Evolutionary conservation across 2,329 filamentous ascomycete genomes (phyloP), one percentile per base, ranked within the genome.

Genomic region (Cryphonectria parasitica): DNA sequence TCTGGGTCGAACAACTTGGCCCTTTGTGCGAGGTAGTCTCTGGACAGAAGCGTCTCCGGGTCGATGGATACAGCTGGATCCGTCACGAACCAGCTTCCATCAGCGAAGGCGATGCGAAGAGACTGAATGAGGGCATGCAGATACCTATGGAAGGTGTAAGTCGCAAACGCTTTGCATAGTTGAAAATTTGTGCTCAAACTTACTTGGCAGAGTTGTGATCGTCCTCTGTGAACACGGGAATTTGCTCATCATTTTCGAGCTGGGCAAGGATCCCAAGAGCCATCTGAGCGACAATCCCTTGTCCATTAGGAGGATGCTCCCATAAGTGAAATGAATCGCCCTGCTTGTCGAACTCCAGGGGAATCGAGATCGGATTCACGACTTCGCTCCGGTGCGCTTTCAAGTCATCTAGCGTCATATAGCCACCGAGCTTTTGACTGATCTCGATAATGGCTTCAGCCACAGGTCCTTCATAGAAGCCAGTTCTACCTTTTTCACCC

Each of bases 291-390:
- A 98, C 93, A 71, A 98, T 94, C 0, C 95, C 95, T 80, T 98
- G 95, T 0, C 95, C 95, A 74, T 98, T 98, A 1, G 95, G 95
- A 36, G 95, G 94, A 77, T 98, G 95, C 77, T 98, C 95, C 95
- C 95, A 98, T 0, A 98, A 83, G 77, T 96, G 90, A 28, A 97
- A 86, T 4, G 88, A 87, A 5, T 83, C 79, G 62, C 84, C 82
- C 2, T 62, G 39, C 10, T 4, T 22, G 7, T 60, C 43, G 19
- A 66, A n/a, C 2, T 61, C 19, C 1, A 69, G 36, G 7, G 70
- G 54, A 13, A 75, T 52, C 2, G 72, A 62, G 1, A 75, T 58
- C 1, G 75, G 72, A 41, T 73, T 11, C 25, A 73, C 71, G 22
- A 67, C 63, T 25, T 69, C 69, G 87, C 36, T 95, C 89, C 0